phyloP scores from a whole-genome alignment of 495 filamentous ascomycete genomes.

The Thermothielavioides terrestris region DNA sequence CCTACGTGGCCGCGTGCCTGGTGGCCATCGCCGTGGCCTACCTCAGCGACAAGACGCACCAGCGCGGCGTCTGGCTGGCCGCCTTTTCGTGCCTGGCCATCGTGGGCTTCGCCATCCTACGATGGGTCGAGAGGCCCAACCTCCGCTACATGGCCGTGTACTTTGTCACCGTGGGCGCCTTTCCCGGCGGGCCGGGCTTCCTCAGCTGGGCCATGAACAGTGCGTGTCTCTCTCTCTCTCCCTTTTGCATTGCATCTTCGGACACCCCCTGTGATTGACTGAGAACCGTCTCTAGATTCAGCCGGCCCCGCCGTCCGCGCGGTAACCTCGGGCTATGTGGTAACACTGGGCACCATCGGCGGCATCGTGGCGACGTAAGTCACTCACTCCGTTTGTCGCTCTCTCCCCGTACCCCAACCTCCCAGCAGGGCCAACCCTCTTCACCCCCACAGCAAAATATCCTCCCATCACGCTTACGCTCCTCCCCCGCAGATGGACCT shows the following conservation, averaged over 20 bases:
- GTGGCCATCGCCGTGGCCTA: constrained; percentile 51
- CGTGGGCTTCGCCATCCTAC: constrained; percentile 32
- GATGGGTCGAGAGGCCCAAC: constrained; percentile 20
- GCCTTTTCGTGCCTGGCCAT: constrained; percentile 38
- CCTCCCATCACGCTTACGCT: too few species aligned
- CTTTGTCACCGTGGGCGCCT: constrained; percentile 44
- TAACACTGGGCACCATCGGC: constrained; percentile 47
- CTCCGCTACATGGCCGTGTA: constrained; percentile 38
- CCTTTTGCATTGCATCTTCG: too few species aligned
- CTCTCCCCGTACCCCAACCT: neutral
- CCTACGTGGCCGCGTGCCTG: constrained; percentile 44
- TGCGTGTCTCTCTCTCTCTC: constrained; percentile 10
- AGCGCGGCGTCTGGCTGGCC: constrained; percentile 53
- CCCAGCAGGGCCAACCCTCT: neutral
- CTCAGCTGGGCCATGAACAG: constrained; percentile 50
- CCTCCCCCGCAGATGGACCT: constrained; percentile 52
- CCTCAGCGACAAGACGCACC: constrained; percentile 47
- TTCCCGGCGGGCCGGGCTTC: constrained; percentile 46
- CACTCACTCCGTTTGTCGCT: neutral
- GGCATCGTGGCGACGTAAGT: constrained; percentile 47
- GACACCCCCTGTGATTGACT: too few species aligned
- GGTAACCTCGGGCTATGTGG: constrained; percentile 45
- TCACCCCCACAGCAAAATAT: too few species aligned
- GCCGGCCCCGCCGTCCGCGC: constrained; percentile 49
- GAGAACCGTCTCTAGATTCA: constrained; percentile 26